Base-by-base conservation (phyloP, 2,329 filamentous ascomycete genomes). In the Talaromyces sp. region DNA sequence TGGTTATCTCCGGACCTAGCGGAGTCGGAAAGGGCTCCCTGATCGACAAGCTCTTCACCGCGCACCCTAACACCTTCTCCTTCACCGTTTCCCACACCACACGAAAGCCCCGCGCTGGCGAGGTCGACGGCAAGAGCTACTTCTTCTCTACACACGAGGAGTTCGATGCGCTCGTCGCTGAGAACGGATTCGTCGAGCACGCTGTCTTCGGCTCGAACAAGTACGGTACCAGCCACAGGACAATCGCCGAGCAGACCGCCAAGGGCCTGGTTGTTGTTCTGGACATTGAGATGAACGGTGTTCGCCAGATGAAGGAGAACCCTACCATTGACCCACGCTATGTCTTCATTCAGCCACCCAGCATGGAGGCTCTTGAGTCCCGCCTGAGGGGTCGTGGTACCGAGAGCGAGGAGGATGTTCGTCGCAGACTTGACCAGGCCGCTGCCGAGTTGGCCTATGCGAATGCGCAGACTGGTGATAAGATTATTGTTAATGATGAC, bases 281-380 rank as follows among this genome's bases (percentile, higher is more conserved):
- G 62, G 93, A 97, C 72, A 97, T 97, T 69, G 93, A 97, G 81
- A 96, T 97, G 90, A 91, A 96, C 82, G 92, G 92, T 55, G 91
- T 97, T 53, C 96, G 96, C 79, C 92, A 97, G 76, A 89, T 97
- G 67, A 91, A 91, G 73, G 82, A 83, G 57, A 89, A 87, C 45
- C 81, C 81, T 62, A 36, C 17, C 13, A 83, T 92, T 57, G 82
- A 86, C 51, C 89, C 91, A 7, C 85, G 90, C 50, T 96, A 90
- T 76, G 76, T 96, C 61, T 96, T 96, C 74, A 82, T 97, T 56
- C 84, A 88, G 32, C 92, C 92, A 11, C 93, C 92, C 0, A 88
- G 83, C 3, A 75, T 89, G 61, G 85, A 88, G 65, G 81, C 85
- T 45, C 80, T 97, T 33, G 91, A 96, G 77, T 71, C 82, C 66